These are phyloP conservation scores for Solanum aculeatissimum DNA, from an alignment of 305 asterid species.

Conservation along the genomic window DNA sequence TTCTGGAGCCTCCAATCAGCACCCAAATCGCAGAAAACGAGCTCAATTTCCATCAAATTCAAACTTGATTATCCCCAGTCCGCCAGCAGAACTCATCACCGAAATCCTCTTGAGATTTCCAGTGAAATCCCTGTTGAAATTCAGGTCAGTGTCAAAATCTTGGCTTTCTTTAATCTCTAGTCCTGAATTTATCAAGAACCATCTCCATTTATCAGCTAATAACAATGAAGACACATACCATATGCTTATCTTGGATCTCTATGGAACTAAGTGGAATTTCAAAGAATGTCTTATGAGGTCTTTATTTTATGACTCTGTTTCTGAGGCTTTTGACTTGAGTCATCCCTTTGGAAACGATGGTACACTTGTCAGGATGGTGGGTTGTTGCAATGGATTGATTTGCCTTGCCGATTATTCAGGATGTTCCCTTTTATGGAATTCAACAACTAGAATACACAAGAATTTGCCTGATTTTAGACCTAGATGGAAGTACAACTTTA, in stretches of 20 bases:
- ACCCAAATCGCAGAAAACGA: too few species aligned
- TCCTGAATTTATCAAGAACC: neutral
- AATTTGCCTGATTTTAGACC: neutral
- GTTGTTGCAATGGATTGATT: neutral
- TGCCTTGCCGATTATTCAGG: neutral
- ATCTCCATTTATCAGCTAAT: too few species aligned
- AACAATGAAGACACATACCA: neutral
- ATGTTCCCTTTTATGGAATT: neutral
- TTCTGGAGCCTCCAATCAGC: too few species aligned
- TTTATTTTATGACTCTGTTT: neutral
- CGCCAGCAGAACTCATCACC: neutral
- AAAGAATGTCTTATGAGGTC: neutral
- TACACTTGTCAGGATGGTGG: too few species aligned
- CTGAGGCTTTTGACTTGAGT: too few species aligned
- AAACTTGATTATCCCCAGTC: too few species aligned
- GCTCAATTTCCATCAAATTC: too few species aligned
- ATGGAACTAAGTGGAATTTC: neutral
- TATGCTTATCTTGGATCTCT: neutral
- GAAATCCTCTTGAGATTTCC: neutral
- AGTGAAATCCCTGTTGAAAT: neutral
- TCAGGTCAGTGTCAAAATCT: too few species aligned
- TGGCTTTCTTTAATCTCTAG: neutral
- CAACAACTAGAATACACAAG: neutral
- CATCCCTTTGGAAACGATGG: too few species aligned
- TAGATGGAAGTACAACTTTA: neutral